Evolutionary conservation across 441 rosid species (phyloP), one percentile per base, ranked within the genome.

Genomic region (Jatropha multifida): DNA sequence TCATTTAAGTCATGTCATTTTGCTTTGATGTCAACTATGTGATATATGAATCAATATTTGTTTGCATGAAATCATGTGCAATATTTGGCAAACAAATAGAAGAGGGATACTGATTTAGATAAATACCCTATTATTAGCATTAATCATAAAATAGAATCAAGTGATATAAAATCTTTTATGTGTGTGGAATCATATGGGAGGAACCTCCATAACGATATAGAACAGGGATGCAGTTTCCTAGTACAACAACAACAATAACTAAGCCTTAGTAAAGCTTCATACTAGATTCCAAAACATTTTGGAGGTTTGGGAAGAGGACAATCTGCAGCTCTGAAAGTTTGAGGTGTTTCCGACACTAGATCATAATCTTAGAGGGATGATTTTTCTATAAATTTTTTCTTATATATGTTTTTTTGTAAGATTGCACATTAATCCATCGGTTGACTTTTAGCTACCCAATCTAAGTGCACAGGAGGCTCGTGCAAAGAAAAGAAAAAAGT

Each of bases 11-110:
- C 10, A 49, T 44, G 11, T n/a, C 61, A 38, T 8, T 54, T 73
- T 27, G 58, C 48, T 75, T 70, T 58, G 46, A 71, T 44, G 37
- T 68, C 49, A 60, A 15, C 42, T 46, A 40, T 38, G 10, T 42
- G 65, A 38, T 17, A 20, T 44, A 27, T 44, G 65, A n/a, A 61
- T 61, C 65, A 27, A 27, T 61, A 60, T 18, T 56, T 56, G 61
- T 27, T 37, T 48, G 66, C 51, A 23, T 20, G 54, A 26, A 40
- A 8, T 54, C n/a, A 26, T 38, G 32, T 73, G 37, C 4, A 0
- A 32, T 44, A 17, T 51, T 74, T 52, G 10, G 54, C 17, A 37
- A 62, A 52, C 51, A 41, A 23, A 1, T 6, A 13, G 13, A 17
- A 51, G 51, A 49, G 18, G 40, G 9, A 7, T 38, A 41, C 0